Base-by-base conservation (phyloP, 1,284 basidiomycete species). In the Neonothopanus nambi region DNA sequence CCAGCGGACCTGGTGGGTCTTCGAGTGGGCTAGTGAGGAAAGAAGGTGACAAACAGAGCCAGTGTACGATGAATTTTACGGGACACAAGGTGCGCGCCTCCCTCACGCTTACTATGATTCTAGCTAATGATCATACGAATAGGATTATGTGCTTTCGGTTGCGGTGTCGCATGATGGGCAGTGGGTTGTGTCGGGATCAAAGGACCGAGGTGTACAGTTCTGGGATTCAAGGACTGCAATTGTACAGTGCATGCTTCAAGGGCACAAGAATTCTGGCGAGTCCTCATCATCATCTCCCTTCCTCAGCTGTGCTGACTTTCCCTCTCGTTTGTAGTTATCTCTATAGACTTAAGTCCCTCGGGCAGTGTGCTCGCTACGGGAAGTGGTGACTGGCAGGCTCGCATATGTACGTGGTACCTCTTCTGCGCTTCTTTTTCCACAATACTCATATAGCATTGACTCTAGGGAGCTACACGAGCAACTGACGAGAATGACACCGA, bases 121-220 rank as follows among this genome's bases (percentile, higher is more conserved):
- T 45, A 47, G 26, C 49, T 58, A 26, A 58, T 35, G 37, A 4
- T 26, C 24, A 40, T 44, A 41, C 49, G 20, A 26, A 37, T 51
- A 86, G 80, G 90, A 93, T 66, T 91, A 90, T 63, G 89, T 93
- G 17, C 73, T 92, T 26, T 84, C 83, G 13, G 87, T 91, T 36
- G 88, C 89, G 20, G 88, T 92, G 54, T 89, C 88, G 20, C 87
- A 89, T 52, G 92, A 96, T 67, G 89, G 89, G 21, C 81, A 86
- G 58, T 95, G 90, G 87, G 85, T 95, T 59, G 91, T 93, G 3
- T 93, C 91, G 18, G 92, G 93, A 21, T 93, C 91, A 18, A 95
- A 95, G 68, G 94, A 97, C 70, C 83, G 93, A 20, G 86, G 87
- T 1, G 91, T 96, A 35, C 87, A 91, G 67, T 90, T 94, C 67